Conservation (phyloP, 192 early-diverging fungal genomes). For the Mortierella alpina region DNA sequence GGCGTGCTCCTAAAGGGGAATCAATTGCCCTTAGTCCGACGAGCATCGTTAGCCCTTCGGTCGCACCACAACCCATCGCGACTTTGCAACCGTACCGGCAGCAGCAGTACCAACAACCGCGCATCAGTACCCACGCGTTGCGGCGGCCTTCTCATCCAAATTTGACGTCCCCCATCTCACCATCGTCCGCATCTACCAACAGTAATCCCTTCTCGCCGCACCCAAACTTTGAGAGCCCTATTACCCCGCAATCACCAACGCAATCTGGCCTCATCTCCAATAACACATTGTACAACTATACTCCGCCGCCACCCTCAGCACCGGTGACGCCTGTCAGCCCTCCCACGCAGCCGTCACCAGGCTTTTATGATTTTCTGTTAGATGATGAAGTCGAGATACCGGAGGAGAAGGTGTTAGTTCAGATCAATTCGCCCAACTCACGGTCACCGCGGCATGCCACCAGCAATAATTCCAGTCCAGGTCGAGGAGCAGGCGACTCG, state of each 20-base stretch:
- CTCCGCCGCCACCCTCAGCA: slow-evolving; percentile 22
- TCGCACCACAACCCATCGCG: not conserved
- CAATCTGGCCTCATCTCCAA: not conserved
- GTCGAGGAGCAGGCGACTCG: not conserved
- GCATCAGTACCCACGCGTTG: slow-evolving; percentile 19
- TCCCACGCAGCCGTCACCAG: slow-evolving; percentile 11
- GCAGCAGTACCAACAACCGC: slow-evolving; percentile 36
- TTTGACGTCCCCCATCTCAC: not conserved
- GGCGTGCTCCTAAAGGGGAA: not conserved
- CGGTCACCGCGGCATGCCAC: too few species aligned
- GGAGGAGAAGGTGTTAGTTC: not conserved
- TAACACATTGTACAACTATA: slow-evolving; percentile 12
- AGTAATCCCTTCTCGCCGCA: not conserved
- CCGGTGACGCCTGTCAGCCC: slow-evolving; percentile 9
- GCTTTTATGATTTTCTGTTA: slow-evolving; percentile 38
- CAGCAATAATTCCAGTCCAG: not conserved
- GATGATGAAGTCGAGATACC: not conserved
- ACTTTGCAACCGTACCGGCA: slow-evolving; percentile 3
- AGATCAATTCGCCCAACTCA: not conserved
- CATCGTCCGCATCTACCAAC: not conserved
- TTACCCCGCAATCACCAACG: not conserved
- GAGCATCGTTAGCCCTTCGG: not conserved
- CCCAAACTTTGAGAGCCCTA: not conserved
- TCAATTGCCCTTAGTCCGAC: slow-evolving; percentile 10
- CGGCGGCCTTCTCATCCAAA: slow-evolving; percentile 3